phyloP scores from a whole-genome alignment of 495 filamentous ascomycete genomes.

The Corynascus novoguineensis region DNA sequence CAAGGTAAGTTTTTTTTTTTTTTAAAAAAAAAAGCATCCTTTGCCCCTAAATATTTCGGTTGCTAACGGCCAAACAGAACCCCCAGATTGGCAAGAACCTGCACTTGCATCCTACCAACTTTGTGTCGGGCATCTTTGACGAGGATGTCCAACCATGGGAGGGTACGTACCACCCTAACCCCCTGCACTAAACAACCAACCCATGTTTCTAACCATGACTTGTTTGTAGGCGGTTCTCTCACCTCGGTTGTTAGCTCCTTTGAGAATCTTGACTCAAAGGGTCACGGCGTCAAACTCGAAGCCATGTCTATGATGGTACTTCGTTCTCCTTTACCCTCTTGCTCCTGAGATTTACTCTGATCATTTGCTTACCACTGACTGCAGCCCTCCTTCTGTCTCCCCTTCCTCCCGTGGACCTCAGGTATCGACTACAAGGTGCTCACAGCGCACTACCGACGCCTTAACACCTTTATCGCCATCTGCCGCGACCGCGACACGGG shows the following conservation, averaged over 20 bases:
- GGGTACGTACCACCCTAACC: slow-evolving; percentile 36
- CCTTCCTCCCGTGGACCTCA: slow-evolving; percentile 55
- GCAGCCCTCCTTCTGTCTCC: slow-evolving; percentile 41
- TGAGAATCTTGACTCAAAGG: slow-evolving; percentile 73
- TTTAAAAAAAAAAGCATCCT: no score
- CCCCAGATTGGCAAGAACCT: slow-evolving; percentile 80
- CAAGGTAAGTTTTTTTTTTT: slow-evolving; percentile 45
- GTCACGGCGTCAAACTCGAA: slow-evolving; percentile 82
- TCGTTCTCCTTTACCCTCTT: slow-evolving; percentile 1
- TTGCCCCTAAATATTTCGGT: background rate
- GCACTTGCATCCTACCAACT: slow-evolving; percentile 67
- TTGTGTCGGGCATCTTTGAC: slow-evolving; percentile 57
- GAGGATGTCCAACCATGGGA: slow-evolving; percentile 72
- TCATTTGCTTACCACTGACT: background rate
- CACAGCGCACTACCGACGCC: slow-evolving; percentile 55
- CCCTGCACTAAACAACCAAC: background rate
- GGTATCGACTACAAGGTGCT: slow-evolving; percentile 64
- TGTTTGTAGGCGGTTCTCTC: slow-evolving; percentile 37
- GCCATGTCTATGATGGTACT: slow-evolving; percentile 55
- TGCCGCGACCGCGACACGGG: slow-evolving; percentile 68
- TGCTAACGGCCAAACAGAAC: slow-evolving; percentile 51
- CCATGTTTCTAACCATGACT: no score
- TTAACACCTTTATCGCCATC: slow-evolving; percentile 63
- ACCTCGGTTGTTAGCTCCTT: slow-evolving; percentile 72
- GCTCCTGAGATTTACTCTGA: background rate